phyloP scores from a whole-genome alignment of 2,329 filamentous ascomycete genomes.

The Exophiala oligosperma region DNA sequence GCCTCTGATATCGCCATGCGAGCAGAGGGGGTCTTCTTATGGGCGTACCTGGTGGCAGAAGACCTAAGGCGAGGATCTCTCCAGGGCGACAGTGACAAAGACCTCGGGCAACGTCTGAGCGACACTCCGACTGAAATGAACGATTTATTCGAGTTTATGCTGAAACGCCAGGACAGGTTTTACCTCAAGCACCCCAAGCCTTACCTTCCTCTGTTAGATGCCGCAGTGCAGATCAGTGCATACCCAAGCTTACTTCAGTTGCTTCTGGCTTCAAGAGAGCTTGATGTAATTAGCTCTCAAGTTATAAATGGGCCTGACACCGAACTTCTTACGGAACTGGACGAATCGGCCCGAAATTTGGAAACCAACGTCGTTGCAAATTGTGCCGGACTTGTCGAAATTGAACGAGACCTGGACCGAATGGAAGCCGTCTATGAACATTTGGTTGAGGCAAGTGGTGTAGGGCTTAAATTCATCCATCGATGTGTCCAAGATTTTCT shows the following conservation, averaged over 20 bases:
- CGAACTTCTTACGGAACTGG: background rate
- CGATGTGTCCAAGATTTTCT: slow-evolving; percentile 11
- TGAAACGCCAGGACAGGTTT: slow-evolving; percentile 12
- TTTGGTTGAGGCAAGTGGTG: background rate
- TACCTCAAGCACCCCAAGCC: slow-evolving; percentile 15
- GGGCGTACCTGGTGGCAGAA: slow-evolving; percentile 6
- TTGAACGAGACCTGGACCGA: background rate
- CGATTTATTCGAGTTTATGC: slow-evolving; percentile 4
- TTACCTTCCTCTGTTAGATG: slow-evolving; percentile 4
- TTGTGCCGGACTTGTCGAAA: slow-evolving; percentile 11
- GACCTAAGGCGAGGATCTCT: slow-evolving; percentile 1
- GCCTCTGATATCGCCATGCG: background rate
- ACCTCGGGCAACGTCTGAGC: slow-evolving; percentile 3
- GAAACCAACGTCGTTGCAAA: slow-evolving; percentile 7
- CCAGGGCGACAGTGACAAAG: slow-evolving; percentile 6
- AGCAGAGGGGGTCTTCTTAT: slow-evolving; percentile 14
- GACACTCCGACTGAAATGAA: slow-evolving; percentile 8
- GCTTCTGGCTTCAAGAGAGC: slow-evolving; percentile 1
- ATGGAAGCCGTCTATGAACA: background rate
- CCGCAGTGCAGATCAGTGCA: background rate
- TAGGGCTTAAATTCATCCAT: slow-evolving; percentile 4
- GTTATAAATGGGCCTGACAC: background rate
- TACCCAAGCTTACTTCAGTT: slow-evolving; percentile 1
- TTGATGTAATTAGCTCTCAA: background rate
- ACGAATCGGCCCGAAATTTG: background rate